Evolutionary conservation across 306 rosid genomes (phyloP), one percentile per base, ranked within the genome.

Genomic region (Vigna nakashimae): DNA sequence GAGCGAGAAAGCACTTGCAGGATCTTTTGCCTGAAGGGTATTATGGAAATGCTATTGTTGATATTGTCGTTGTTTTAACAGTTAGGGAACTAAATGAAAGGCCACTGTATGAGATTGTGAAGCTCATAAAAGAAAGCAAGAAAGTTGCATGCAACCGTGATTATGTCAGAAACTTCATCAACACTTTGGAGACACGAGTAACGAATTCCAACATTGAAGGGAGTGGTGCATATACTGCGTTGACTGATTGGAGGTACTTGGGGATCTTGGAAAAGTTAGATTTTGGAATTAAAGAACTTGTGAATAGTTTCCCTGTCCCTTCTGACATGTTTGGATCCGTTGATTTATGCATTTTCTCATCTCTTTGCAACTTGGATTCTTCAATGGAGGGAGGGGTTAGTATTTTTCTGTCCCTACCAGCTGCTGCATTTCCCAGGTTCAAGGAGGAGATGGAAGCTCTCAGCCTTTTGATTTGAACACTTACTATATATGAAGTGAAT

Each of bases 1-100:
- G 83, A 2, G 55, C 59, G 18, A 82, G 82, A 34, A 8, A 72
- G 20, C 73, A 82, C 49, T 18, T 76, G 20, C 3, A 72, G 65
- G 65, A 74, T 76, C 59, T 71, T 17, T 74, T 82, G 78, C 84
- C 84, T 1, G 68, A 76, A 13, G 89, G 89, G 73, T 86, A 79
- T 68, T 86, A 86, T 62, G 89, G 89, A 6, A 86, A 86, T 46
- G 78, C 84, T 5, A 15, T 76, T 48, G 67, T 60, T 9, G 51
- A 69, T 18, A 32, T 72, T 11, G 0, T 40, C 1, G 60, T 68
- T 4, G 67, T 59, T 45, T 17, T 86, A 11, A 59, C 59, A 3
- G 84, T 82, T 34, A 83, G 26, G 51, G 89, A 86, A 0, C 84
- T 86, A 11, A 46, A 58, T 7, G 83, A 81, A 48, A 22, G 1